These are phyloP conservation scores for Haplosporangium gracile DNA, from an alignment of 192 early-diverging fungal genomes.

Conservation along the genomic window DNA sequence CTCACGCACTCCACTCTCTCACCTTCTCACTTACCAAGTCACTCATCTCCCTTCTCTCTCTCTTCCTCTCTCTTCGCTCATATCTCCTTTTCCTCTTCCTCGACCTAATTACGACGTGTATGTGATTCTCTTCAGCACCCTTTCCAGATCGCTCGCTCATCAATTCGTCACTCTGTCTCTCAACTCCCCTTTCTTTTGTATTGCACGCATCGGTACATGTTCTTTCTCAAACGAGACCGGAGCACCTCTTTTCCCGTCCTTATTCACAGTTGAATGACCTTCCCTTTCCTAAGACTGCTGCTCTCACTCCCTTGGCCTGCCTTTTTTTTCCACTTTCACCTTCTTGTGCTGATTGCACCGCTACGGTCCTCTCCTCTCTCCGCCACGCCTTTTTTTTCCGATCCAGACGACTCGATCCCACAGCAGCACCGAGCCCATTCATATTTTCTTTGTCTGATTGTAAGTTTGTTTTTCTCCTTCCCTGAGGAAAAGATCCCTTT, in stretches of 20 bases:
- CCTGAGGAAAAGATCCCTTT: not conserved
- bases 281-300: not conserved
- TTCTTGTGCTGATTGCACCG: not conserved
- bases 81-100: not conserved
- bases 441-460: too few relatives aligned
- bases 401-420: not conserved
- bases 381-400: not conserved
- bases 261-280: constrained; percentile 5
- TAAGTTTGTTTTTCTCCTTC: not conserved
- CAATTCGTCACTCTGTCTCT: not conserved
- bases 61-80: not conserved
- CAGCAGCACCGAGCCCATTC: not conserved
- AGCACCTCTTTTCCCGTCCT: not conserved
- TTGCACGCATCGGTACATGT: not conserved
- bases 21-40: not conserved
- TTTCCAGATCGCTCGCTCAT: not conserved
- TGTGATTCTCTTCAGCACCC: not conserved
- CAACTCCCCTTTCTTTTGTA: not conserved
- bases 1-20: not conserved
- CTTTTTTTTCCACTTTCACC: not conserved
- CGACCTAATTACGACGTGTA: not conserved
- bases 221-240: not conserved
- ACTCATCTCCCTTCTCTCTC: not conserved
- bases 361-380: not conserved
- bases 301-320: not conserved